Evolutionary conservation across 805 yeast genomes (phyloP).

Genomic region (Sugiyamaella mastotermitis): DNA sequence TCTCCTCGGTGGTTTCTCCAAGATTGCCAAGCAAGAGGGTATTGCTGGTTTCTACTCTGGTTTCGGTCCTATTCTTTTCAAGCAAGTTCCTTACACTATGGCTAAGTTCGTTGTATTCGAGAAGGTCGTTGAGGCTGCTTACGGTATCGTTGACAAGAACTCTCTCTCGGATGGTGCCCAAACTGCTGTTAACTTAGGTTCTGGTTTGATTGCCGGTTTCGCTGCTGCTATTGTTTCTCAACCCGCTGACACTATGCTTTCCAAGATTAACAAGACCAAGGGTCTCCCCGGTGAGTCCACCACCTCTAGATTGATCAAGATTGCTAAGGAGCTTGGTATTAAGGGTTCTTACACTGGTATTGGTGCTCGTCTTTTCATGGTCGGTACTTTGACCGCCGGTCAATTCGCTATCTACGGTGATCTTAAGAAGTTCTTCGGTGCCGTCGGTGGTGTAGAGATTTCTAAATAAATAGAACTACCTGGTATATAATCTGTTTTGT

Average conservation of each 20-base stretch:
- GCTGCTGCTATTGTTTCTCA: slow-evolving; percentile 82
- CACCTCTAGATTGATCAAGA: slow-evolving; percentile 53
- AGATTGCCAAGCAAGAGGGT: slow-evolving; percentile 71
- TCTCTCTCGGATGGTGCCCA: slow-evolving; percentile 61
- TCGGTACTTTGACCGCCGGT: slow-evolving; percentile 86
- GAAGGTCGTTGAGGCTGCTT: slow-evolving; percentile 67
- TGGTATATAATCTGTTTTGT: too few species aligned
- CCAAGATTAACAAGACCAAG: slow-evolving; percentile 60
- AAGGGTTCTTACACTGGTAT: slow-evolving; percentile 80
- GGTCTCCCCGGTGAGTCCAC: slow-evolving; percentile 50
- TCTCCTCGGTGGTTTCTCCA: slow-evolving; percentile 20
- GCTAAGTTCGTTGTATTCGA: slow-evolving; percentile 82
- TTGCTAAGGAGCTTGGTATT: slow-evolving; percentile 68
- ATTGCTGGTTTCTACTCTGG: slow-evolving; percentile 71
- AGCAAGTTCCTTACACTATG: slow-evolving; percentile 90
- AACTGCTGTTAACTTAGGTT: slow-evolving; percentile 76
- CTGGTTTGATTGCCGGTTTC: slow-evolving; percentile 87
- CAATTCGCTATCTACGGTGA: slow-evolving; percentile 77
- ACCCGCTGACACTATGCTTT: slow-evolving; percentile 91
- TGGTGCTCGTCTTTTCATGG: slow-evolving; percentile 81
- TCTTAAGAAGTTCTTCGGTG: slow-evolving; percentile 42
- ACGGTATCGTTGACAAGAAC: slow-evolving; percentile 56
- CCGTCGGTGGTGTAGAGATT: slow-evolving; percentile 16
- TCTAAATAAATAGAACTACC: slow-evolving; percentile 5
- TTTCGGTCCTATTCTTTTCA: slow-evolving; percentile 71